Evolutionary conservation across 331 rosid species (phyloP).

Genomic region (Saraca asoca): DNA sequence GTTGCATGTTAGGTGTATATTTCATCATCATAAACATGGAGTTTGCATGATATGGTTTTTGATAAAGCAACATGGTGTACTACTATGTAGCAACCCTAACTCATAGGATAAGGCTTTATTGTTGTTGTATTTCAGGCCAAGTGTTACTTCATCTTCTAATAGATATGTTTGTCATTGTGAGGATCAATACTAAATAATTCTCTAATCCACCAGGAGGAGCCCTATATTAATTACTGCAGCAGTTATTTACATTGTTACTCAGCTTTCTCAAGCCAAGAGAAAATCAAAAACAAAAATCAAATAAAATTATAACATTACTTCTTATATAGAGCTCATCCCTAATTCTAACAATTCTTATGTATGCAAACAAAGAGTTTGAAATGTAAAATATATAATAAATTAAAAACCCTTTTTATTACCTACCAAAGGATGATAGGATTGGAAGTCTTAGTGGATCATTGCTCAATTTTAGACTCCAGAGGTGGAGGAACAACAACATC

Average conservation of each 20-base stretch:
- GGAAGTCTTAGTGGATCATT: constrained; percentile 56
- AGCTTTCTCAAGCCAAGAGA: constrained; percentile 87
- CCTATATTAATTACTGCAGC: constrained; percentile 98
- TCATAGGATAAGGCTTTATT: no score
- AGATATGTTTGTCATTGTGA: constrained; percentile 12
- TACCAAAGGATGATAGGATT: constrained; percentile 76
- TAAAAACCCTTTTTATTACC: constrained; percentile 39
- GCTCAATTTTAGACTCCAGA: constrained; percentile 53
- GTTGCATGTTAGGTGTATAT: no score
- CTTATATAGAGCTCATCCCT: no score
- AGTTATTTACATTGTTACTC: constrained; percentile 87
- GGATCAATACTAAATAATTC: constrained; percentile 13
- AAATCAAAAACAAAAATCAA: not conserved
- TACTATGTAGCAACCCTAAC: no score
- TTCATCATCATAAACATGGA: no score
- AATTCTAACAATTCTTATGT: not conserved
- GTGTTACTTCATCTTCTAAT: constrained; percentile 15
- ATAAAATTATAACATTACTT: not conserved
- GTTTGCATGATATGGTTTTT: no score
- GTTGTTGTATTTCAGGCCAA: no score
- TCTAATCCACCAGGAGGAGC: constrained; percentile 73
- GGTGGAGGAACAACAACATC: constrained; percentile 49
- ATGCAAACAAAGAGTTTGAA: no score
- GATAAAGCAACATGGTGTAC: no score
- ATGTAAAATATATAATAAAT: not conserved